Evolutionary conservation across 108 stramenopile species (phyloP).

Genomic region (Discostella stelligeroides): DNA sequence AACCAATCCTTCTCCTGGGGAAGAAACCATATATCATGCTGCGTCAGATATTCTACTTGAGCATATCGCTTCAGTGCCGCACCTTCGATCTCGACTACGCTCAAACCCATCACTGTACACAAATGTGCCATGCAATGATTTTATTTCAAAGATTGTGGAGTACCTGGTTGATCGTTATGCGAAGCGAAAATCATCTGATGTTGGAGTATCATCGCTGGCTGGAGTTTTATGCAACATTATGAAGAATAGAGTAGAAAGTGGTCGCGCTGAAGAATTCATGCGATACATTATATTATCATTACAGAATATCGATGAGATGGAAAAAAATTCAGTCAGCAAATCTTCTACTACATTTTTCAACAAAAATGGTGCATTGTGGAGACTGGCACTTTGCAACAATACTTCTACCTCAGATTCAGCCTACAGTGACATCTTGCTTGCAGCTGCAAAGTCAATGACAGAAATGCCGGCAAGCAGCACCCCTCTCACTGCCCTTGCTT

Average conservation of each 20-base stretch:
- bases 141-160: slow-evolving; percentile 15
- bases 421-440: slow-evolving; percentile 27
- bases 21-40: slow-evolving; percentile 2
- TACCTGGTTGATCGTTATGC: slow-evolving; percentile 17
- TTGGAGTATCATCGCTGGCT: slow-evolving; percentile 7
- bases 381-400: slow-evolving; percentile 12
- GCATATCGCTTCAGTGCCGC: slow-evolving; percentile 9
- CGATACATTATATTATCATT: slow-evolving; percentile 7
- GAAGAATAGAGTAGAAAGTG: slow-evolving; percentile 14
- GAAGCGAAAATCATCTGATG: slow-evolving; percentile 1
- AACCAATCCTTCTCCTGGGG: slow-evolving; percentile 1
- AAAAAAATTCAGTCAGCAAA: not conserved
- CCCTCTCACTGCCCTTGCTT: slow-evolving; percentile 25
- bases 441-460: slow-evolving; percentile 26
- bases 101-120: slow-evolving; percentile 19
- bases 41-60: slow-evolving; percentile 9
- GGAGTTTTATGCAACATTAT: slow-evolving; percentile 27
- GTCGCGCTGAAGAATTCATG: slow-evolving; percentile 22
- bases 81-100: slow-evolving; percentile 11
- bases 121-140: slow-evolving; percentile 14
- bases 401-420: slow-evolving; percentile 14
- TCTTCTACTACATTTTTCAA: slow-evolving; percentile 10
- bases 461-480: slow-evolving; percentile 33
- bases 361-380: slow-evolving; percentile 27
- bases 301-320: not conserved